Evolutionary conservation across 139 green algal genomes (phyloP).

Genomic region (Dunaliella primolecta): DNA sequence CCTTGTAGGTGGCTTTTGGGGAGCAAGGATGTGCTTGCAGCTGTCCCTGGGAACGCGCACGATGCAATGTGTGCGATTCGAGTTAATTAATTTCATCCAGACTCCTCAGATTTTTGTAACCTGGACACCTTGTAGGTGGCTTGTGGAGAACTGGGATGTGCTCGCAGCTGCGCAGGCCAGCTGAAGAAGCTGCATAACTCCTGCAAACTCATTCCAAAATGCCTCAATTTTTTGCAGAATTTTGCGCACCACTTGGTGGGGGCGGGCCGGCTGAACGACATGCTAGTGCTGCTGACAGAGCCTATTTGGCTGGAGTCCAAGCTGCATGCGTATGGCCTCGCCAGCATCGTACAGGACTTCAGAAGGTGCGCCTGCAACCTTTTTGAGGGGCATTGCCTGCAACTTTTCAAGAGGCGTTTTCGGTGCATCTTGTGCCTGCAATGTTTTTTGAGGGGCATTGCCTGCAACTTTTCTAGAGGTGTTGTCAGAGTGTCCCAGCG

Average conservation of each 20-base stretch:
- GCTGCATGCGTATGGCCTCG: constrained; percentile 64
- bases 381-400: background rate
- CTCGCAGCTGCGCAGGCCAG: too few relatives aligned
- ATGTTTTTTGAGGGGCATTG: background rate
- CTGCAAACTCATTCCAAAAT: too few relatives aligned
- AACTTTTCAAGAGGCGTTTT: background rate
- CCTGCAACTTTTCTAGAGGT: background rate
- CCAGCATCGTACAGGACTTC: constrained; percentile 72
- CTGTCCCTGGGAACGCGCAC: too few relatives aligned
- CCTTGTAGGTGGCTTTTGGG: too few relatives aligned
- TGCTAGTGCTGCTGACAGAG: constrained; percentile 58
- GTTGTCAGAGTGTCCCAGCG: background rate
- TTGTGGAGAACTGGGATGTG: too few relatives aligned
- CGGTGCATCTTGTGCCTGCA: background rate
- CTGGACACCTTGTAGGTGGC: too few relatives aligned
- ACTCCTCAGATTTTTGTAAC: too few relatives aligned
- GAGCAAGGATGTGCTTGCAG: too few relatives aligned
- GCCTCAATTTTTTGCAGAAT: constrained; percentile 72
- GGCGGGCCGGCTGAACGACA: constrained; percentile 35
- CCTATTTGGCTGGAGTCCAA: constrained; percentile 76
- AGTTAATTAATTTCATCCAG: too few relatives aligned
- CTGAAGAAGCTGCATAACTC: too few relatives aligned
- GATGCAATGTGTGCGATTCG: too few relatives aligned
- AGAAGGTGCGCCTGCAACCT: constrained; percentile 50
- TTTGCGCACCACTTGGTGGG: constrained; percentile 67